phyloP scores from a whole-genome alignment of 495 filamentous ascomycete genomes.

The Penicillium macrosclerotiorum region DNA sequence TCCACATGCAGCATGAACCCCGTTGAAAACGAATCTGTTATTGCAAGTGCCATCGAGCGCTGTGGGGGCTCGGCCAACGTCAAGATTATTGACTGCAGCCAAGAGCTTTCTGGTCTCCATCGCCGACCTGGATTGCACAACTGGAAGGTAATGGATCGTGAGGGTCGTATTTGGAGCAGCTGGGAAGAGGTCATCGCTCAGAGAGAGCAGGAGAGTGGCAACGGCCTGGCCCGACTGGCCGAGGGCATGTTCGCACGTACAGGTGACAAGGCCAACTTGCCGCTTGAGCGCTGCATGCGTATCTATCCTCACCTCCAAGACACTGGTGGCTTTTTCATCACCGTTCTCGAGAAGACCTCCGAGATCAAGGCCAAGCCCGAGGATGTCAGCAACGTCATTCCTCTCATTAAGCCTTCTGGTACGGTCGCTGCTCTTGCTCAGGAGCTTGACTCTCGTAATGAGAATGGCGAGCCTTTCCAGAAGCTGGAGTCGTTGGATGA shows the following conservation, averaged over 20 bases:
- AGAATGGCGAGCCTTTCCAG: slow-evolving; percentile 34
- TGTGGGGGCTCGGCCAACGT: slow-evolving; percentile 85
- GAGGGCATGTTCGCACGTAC: slow-evolving; percentile 81
- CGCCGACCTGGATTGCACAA: slow-evolving; percentile 65
- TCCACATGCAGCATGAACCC: slow-evolving; percentile 99
- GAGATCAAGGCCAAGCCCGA: slow-evolving; percentile 87
- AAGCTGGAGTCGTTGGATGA: slow-evolving; percentile 53
- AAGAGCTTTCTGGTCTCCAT: slow-evolving; percentile 72
- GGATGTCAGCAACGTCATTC: slow-evolving; percentile 56
- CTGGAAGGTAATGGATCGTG: slow-evolving; percentile 90
- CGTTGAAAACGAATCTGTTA: slow-evolving; percentile 93
- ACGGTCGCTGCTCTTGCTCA: slow-evolving; percentile 54
- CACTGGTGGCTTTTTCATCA: slow-evolving; percentile 96
- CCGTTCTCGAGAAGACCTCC: slow-evolving; percentile 82
- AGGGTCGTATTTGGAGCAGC: slow-evolving; percentile 67
- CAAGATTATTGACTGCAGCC: slow-evolving; percentile 75
- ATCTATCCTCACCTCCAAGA: slow-evolving; percentile 95
- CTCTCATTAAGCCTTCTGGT: slow-evolving; percentile 28
- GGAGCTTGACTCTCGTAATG: slow-evolving; percentile 51
- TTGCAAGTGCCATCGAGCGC: slow-evolving; percentile 79
- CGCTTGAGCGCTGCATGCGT: slow-evolving; percentile 84
- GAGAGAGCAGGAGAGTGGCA: slow-evolving; percentile 52
- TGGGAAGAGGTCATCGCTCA: slow-evolving; percentile 75
- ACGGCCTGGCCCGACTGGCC: slow-evolving; percentile 61
- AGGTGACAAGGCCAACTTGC: slow-evolving; percentile 57